Evolutionary conservation across 78 protist genomes (phyloP).

Genomic region (Capsaspora owczarzaki): DNA sequence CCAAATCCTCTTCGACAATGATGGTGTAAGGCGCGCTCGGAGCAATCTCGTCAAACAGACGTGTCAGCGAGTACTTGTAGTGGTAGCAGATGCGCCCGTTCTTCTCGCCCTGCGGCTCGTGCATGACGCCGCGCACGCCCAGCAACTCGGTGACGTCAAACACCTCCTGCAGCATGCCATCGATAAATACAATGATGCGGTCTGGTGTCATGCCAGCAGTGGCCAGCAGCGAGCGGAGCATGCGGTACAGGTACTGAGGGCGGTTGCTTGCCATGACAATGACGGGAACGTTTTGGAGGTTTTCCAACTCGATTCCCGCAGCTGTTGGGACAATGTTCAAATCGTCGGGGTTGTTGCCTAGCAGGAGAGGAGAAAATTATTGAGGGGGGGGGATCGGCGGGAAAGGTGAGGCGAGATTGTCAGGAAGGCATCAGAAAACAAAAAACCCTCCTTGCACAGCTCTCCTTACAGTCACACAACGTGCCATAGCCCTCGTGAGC

Average conservation of each 20-base stretch:
- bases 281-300: background rate
- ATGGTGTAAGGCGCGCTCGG: constrained; percentile 6
- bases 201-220: background rate
- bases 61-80: constrained; percentile 32
- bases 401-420: too few species aligned
- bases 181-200: background rate
- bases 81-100: constrained; percentile 37
- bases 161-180: background rate
- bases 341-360: background rate
- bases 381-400: background rate
- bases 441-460: too few species aligned
- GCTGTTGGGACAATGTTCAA: background rate
- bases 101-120: background rate
- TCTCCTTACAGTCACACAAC: background rate
- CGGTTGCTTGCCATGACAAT: constrained; percentile 11
- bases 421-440: too few species aligned
- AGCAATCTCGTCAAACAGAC: constrained; percentile 1
- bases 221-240: background rate
- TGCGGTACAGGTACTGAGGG: background rate
- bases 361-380: background rate
- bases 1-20: constrained; percentile 62
- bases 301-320: background rate
- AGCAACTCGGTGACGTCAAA: background rate
- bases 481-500: background rate
- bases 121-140: background rate